phyloP scores from a whole-genome alignment of 179 eudicot genomes.

The Amaranthus tricolor region DNA sequence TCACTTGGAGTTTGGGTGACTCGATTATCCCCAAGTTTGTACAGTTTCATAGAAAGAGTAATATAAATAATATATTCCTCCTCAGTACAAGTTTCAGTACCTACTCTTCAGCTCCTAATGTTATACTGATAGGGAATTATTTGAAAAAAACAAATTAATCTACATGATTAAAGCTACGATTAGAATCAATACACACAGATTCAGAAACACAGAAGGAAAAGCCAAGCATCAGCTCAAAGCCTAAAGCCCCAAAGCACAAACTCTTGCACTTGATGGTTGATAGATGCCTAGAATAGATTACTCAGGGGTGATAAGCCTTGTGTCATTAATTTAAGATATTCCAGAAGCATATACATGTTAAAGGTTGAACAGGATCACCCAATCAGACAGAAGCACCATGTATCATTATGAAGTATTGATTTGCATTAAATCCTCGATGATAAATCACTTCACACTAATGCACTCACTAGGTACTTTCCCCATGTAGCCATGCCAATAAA shows the following conservation, averaged over 20 bases:
- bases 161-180: background rate
- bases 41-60: too few species aligned
- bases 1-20: too few species aligned
- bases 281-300: background rate
- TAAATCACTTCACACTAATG: background rate
- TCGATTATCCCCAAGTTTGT: too few species aligned
- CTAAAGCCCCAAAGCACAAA: too few species aligned
- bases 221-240: background rate
- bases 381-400: background rate
- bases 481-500: background rate
- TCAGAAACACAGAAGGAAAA: background rate
- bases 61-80: background rate
- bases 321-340: background rate
- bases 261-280: background rate
- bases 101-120: background rate
- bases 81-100: background rate
- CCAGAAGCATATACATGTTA: background rate
- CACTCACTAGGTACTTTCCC: background rate
- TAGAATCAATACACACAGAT: background rate
- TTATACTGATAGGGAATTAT: background rate
- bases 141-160: background rate
- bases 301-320: background rate
- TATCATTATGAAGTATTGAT: background rate
- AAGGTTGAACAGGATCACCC: background rate
- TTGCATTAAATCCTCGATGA: background rate